Conservation (phyloP, 371 early-diverging fungal species). For the Circinella minor region DNA sequence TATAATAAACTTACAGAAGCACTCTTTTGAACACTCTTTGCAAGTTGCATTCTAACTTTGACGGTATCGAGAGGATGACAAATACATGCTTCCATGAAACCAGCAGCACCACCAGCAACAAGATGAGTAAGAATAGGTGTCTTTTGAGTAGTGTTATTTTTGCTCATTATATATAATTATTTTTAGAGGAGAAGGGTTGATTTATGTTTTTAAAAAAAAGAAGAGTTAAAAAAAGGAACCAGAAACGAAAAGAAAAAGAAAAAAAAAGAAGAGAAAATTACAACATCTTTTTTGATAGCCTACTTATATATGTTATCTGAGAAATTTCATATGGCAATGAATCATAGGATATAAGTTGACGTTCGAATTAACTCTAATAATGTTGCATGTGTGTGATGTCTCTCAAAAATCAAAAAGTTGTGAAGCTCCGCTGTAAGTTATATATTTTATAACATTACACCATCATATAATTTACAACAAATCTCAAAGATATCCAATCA, state of each 20-base stretch:
- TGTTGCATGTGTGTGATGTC: too few relatives aligned
- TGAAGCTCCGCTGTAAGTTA: not conserved
- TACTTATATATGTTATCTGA: not conserved
- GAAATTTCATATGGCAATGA: constrained; percentile 11
- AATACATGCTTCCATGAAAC: constrained; percentile 89
- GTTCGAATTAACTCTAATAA: not conserved
- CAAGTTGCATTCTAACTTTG: constrained; percentile 94
- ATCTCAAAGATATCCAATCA: not conserved
- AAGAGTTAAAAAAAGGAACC: constrained; percentile 11
- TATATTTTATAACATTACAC: not conserved
- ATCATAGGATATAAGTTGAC: constrained; percentile 11
- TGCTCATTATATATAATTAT: constrained; percentile 23
- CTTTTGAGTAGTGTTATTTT: constrained; percentile 39
- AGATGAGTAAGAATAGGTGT: constrained; percentile 71
- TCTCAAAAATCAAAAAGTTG: too few relatives aligned
- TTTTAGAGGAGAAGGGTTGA: constrained; percentile 15
- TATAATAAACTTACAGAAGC: constrained; percentile 40
- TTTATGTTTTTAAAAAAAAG: constrained; percentile 2
- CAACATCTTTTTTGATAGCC: not conserved
- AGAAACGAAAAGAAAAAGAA: constrained; percentile 13
- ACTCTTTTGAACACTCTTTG: constrained; percentile 51
- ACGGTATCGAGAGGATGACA: constrained; percentile 99
- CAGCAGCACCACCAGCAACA: constrained; percentile 93
- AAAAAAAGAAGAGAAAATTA: constrained; percentile 9
- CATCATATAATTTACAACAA: too few relatives aligned